phyloP scores from a whole-genome alignment of 1,284 basidiomycete species.

The Ustilago sp. region DNA sequence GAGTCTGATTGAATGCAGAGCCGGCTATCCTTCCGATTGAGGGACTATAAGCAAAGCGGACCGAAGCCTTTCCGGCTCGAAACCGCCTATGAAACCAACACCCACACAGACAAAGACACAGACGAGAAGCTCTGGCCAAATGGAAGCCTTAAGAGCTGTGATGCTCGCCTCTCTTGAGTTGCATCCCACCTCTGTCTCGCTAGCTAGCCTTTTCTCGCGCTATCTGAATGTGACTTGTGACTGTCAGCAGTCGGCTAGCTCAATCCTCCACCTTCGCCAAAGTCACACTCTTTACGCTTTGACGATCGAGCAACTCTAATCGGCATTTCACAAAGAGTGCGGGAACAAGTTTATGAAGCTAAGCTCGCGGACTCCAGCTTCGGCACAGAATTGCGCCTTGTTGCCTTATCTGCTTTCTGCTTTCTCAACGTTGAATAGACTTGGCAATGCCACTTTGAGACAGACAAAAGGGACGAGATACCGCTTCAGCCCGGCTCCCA shows the following conservation, averaged over 20 bases:
- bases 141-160: neutral
- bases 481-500: slow-evolving; percentile 9
- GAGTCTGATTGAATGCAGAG: slow-evolving; percentile 8
- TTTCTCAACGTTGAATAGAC: neutral
- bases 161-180: slow-evolving; percentile 6
- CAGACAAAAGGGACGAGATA: neutral
- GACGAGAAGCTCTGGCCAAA: neutral
- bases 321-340: neutral
- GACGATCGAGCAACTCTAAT: neutral
- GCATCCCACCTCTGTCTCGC: neutral
- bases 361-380: slow-evolving; percentile 1
- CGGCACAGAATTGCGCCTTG: neutral
- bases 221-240: neutral
- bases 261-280: slow-evolving; percentile 14
- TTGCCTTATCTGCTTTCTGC: neutral
- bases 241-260: neutral
- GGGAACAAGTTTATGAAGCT: neutral
- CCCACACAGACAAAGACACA: neutral
- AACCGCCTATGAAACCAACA: neutral
- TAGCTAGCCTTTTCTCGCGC: neutral
- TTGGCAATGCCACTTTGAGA: too few relatives aligned
- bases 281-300: slow-evolving; percentile 9
- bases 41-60: neutral
- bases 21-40: slow-evolving; percentile 21
- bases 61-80: slow-evolving; percentile 9